These are phyloP conservation scores for Arthrocladium fulminans DNA, from an alignment of 2,329 filamentous ascomycete genomes.

Conservation along the genomic window DNA sequence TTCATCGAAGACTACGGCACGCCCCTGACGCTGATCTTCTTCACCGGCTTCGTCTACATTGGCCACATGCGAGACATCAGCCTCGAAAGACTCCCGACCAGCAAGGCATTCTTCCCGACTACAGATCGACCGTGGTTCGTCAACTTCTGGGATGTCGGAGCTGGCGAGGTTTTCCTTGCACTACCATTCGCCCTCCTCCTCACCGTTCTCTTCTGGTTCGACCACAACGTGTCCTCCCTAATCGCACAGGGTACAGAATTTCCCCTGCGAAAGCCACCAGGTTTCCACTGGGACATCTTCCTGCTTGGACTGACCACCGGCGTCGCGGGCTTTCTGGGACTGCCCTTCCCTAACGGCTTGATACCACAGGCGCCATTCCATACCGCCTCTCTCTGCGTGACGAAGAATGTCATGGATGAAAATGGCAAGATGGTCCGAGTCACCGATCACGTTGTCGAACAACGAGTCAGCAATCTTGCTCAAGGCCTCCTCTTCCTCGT, in stretches of 20 bases:
- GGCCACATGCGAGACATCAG: slow-evolving; percentile 67
- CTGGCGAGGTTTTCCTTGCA: slow-evolving; percentile 68
- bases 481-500: slow-evolving; percentile 70
- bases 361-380: slow-evolving; percentile 80
- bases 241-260: slow-evolving; percentile 79
- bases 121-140: slow-evolving; percentile 66
- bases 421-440: slow-evolving; percentile 51
- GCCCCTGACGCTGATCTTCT: slow-evolving; percentile 73
- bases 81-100: slow-evolving; percentile 64
- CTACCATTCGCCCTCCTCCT: slow-evolving; percentile 78
- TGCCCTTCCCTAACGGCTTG: slow-evolving; percentile 74
- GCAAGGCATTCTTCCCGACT: slow-evolving; percentile 70
- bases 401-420: slow-evolving; percentile 44
- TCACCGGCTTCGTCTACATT: slow-evolving; percentile 80
- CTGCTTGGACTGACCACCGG: slow-evolving; percentile 70
- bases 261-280: slow-evolving; percentile 68
- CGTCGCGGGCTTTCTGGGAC: slow-evolving; percentile 63
- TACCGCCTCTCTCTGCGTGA: slow-evolving; percentile 69
- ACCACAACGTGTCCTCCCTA: slow-evolving; percentile 78
- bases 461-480: slow-evolving; percentile 67
- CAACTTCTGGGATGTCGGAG: slow-evolving; percentile 67
- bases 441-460: slow-evolving; percentile 53
- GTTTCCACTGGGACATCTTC: slow-evolving; percentile 80
- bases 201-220: slow-evolving; percentile 81
- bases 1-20: slow-evolving; percentile 89